Conservation (phyloP, 75 land plant species). For the Picea glauca region DNA sequence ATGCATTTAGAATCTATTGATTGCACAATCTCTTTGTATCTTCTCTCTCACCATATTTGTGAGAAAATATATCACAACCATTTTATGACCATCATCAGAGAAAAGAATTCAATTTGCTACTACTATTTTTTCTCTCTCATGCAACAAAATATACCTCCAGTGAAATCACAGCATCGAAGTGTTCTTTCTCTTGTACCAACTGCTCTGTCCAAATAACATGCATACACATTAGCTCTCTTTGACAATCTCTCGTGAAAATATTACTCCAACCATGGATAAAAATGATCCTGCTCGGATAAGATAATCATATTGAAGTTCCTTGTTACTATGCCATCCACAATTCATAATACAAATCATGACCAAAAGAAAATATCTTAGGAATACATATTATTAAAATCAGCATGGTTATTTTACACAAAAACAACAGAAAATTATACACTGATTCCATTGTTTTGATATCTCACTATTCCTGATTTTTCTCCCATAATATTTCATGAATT, state of each 20-base stretch:
- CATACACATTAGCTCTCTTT: neutral
- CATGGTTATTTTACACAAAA: neutral
- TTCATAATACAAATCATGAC: neutral
- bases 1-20: too few relatives aligned
- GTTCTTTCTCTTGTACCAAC: conserved; percentile 58
- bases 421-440: too few relatives aligned
- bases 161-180: conserved; percentile 88
- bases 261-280: neutral
- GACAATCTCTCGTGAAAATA: neutral
- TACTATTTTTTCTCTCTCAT: too few relatives aligned
- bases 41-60: too few relatives aligned
- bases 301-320: neutral
- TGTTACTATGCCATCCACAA: neutral
- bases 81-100: too few relatives aligned
- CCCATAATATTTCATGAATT: neutral
- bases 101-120: too few relatives aligned
- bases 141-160: conserved; percentile 55
- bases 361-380: neutral
- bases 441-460: neutral
- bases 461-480: neutral
- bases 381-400: neutral
- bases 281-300: neutral
- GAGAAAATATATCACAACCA: too few relatives aligned
- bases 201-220: conserved; percentile 55
- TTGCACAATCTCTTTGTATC: too few relatives aligned